Conservation (phyloP, 352 stramenopile species). For the Globisporangium mamillatum region DNA sequence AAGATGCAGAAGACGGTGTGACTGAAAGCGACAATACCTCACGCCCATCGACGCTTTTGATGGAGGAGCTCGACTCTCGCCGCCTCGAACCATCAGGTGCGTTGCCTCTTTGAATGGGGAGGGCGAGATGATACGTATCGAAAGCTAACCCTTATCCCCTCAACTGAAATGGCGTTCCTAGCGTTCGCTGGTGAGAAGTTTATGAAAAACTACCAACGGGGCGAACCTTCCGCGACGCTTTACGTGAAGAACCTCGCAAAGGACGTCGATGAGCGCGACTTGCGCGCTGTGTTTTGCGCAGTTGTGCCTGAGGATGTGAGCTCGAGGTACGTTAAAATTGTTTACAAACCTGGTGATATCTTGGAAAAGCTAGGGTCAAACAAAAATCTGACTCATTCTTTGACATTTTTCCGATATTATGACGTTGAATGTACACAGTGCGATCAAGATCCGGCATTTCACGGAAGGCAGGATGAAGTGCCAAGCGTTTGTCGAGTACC, state of each 20-base stretch:
- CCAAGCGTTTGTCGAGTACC: slow-evolving; percentile 81
- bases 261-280: slow-evolving; percentile 37
- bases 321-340: slow-evolving; percentile 7
- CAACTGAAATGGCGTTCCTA: slow-evolving; percentile 1
- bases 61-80: slow-evolving; percentile 6
- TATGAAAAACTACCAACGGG: slow-evolving; percentile 69
- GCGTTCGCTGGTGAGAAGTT: slow-evolving; percentile 43
- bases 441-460: slow-evolving; percentile 64
- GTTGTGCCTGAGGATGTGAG: slow-evolving; percentile 25
- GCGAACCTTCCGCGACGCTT: slow-evolving; percentile 48
- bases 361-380: neutral
- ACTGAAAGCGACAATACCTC: neutral
- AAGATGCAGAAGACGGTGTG: neutral
- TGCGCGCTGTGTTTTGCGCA: slow-evolving; percentile 49
- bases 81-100: slow-evolving; percentile 14
- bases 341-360: neutral
- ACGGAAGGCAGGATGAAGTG: slow-evolving; percentile 81
- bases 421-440: slow-evolving; percentile 22
- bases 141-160: neutral
- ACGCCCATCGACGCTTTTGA: neutral
- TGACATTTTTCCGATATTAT: neutral
- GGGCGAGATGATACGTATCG: neutral
- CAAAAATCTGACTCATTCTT: neutral
- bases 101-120: neutral
- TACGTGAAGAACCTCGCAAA: slow-evolving; percentile 85